Evolutionary conservation across 2,329 filamentous ascomycete species (phyloP), one percentile per base, ranked within the genome.

Genomic region (Parasarocladium wereldwijsianum): DNA sequence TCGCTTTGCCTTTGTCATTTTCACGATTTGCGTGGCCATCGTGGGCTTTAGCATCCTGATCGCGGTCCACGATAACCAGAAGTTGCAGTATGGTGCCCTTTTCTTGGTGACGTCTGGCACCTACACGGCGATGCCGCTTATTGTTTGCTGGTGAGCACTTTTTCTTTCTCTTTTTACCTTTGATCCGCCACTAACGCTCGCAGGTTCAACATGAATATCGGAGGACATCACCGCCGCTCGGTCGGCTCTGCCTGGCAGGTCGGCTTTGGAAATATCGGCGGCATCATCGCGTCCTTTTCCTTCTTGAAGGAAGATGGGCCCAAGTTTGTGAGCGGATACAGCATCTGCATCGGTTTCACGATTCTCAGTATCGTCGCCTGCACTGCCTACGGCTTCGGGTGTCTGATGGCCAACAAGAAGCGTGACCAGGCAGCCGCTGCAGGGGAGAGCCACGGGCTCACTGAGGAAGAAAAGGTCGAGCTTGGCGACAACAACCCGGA

Each of bases 51-150:
- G 58, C 3, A 81, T 87, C 36, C 64, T 93, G 6, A 57, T 92
- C 28, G 58, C 60, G 8, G 69, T 87, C 5, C 78, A 87, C 49
- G 54, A 79, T 45, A 68, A 83, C 47, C 59, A 57, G 1, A 38
- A 64, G 9, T 54, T 82, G 6, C 68, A 90, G 49, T 94, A 93
- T 43, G 78, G 62, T 0, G 81, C 78, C 0, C 64, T 94, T 0
- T 93, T 92, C 59, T 59, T 94, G 18, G 71, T 92, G 29, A 77
- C 81, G 2, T 75, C 75, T 57, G 83, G 83, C 29, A 67, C 70
- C 0, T 94, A 92, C 54, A 75, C 73, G 1, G 82, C 85, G n/a
- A 86, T 93, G 78, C 85, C 87, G 0, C 75, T 93, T 17, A 71
- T 85, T 24, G 69, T 85, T 6, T 85, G 78, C 49, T 86, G 80